Conservation (phyloP, 305 asterid genomes). For the Ajuga reptans region DNA sequence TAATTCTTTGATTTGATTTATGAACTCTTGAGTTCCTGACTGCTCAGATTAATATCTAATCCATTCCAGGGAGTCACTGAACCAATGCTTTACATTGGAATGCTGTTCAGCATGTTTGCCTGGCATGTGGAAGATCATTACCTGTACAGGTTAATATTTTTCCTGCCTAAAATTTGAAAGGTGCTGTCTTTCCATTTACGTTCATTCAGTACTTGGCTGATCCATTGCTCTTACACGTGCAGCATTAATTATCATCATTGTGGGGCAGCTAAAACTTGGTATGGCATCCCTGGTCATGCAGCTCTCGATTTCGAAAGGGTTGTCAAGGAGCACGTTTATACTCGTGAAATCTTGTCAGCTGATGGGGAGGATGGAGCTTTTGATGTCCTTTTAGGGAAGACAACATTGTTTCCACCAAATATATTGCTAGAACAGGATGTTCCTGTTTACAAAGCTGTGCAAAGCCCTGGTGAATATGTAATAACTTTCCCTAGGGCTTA, state of each 20-base stretch:
- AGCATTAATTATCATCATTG: conserved; percentile 94
- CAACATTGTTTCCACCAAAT: conserved; percentile 88
- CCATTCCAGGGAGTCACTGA: conserved; percentile 79
- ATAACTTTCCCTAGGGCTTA: conserved; percentile 91
- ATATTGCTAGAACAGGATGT: conserved; percentile 62
- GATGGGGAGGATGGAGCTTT: conserved; percentile 94
- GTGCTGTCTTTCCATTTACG: neutral
- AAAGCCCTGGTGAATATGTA: conserved; percentile 85
- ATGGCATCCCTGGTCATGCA: conserved; percentile 88
- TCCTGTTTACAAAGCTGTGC: conserved; percentile 85
- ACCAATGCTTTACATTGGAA: conserved; percentile 91
- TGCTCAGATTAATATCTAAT: conserved; percentile 19
- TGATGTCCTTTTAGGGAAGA: conserved; percentile 84
- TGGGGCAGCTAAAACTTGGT: conserved; percentile 98
- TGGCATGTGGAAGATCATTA: conserved; percentile 99
- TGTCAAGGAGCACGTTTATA: conserved; percentile 66
- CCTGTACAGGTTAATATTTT: conserved; percentile 55
- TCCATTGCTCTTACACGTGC: conserved; percentile 18
- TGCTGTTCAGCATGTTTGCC: conserved; percentile 93
- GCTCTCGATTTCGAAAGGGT: conserved; percentile 79
- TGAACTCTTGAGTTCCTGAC: neutral
- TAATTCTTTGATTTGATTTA: conserved; percentile 12
- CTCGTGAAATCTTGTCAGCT: conserved; percentile 57
- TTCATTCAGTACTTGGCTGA: conserved; percentile 4
- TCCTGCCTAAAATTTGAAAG: neutral